Evolutionary conservation across 495 filamentous ascomycete genomes (phyloP).

Genomic region (Aspergillus campestris): DNA sequence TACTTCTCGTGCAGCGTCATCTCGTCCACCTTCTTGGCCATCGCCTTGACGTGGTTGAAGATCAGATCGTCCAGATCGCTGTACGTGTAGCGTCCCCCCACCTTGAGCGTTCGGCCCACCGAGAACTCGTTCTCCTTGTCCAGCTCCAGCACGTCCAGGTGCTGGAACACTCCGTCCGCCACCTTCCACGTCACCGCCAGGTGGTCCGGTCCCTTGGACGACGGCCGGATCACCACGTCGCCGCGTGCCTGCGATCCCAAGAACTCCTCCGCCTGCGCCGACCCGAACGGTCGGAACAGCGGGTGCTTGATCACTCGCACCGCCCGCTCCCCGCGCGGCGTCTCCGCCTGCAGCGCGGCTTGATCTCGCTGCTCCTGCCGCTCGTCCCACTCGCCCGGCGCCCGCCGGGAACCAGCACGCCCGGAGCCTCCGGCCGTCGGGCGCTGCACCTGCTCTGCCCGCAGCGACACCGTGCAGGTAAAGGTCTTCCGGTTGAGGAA

Average conservation of each 20-base stretch:
- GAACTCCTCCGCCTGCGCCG: conserved; percentile 88
- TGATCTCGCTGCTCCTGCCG: conserved; percentile 68
- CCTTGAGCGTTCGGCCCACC: conserved; percentile 72
- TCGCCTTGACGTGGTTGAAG: conserved; percentile 91
- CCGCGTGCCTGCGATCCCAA: conserved; percentile 74
- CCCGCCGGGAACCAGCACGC: too few relatives aligned
- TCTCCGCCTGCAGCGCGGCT: conserved; percentile 70
- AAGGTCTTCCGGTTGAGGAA: conserved; percentile 79
- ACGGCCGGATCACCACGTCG: conserved; percentile 90
- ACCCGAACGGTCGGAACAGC: conserved; percentile 86
- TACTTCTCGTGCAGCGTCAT: conserved; percentile 90
- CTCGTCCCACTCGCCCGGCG: conserved; percentile 78
- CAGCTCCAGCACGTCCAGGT: conserved; percentile 92
- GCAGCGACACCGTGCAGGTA: conserved; percentile 69
- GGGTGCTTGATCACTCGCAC: conserved; percentile 96
- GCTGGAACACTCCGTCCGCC: conserved; percentile 87
- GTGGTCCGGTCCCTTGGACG: conserved; percentile 88
- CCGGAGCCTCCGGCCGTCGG: conserved; percentile 55
- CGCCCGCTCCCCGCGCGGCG: conserved; percentile 68
- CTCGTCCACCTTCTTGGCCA: conserved; percentile 96
- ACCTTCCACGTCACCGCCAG: conserved; percentile 97
- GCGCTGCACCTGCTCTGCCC: conserved; percentile 66
- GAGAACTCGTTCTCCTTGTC: conserved; percentile 96
- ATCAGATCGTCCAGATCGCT: conserved; percentile 96
- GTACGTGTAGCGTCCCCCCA: conserved; percentile 82